These are phyloP conservation scores for Parietaria judaica DNA, from an alignment of 306 rosid species.

Conservation along the genomic window DNA sequence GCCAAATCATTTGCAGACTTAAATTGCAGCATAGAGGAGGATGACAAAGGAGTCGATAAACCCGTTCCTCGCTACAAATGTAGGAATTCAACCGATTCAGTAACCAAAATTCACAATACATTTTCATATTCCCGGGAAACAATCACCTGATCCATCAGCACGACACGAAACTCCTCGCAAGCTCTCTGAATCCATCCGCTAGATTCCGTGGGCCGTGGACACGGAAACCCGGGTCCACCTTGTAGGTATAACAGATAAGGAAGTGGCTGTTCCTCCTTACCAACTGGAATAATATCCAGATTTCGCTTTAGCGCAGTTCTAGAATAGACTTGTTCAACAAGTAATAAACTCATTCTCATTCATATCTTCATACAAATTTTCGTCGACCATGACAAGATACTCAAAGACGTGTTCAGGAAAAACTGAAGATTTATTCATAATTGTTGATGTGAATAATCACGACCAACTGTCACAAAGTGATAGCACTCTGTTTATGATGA, in stretches of 20 bases:
- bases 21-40: slow-evolving; percentile 80
- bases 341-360: too few species aligned
- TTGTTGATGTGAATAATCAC: too few species aligned
- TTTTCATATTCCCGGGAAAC: slow-evolving; percentile 1
- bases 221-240: slow-evolving; percentile 98
- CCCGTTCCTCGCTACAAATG: slow-evolving; percentile 93
- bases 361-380: too few species aligned
- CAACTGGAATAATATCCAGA: slow-evolving; percentile 37
- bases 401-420: too few species aligned
- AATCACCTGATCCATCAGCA: slow-evolving; percentile 92
- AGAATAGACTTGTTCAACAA: too few species aligned
- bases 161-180: slow-evolving; percentile 72
- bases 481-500: too few species aligned
- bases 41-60: slow-evolving; percentile 79
- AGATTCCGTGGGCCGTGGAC: slow-evolving; percentile 68
- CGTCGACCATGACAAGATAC: too few species aligned
- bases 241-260: slow-evolving; percentile 79
- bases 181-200: slow-evolving; percentile 89
- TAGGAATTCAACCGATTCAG: not conserved
- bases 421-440: too few species aligned
- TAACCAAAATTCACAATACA: too few species aligned
- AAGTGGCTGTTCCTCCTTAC: slow-evolving; percentile 65
- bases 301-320: too few species aligned
- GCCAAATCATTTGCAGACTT: slow-evolving; percentile 53
- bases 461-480: too few species aligned